These are phyloP conservation scores for Ustilago loliicola DNA, from an alignment of 1,284 basidiomycete genomes.

Conservation along the genomic window DNA sequence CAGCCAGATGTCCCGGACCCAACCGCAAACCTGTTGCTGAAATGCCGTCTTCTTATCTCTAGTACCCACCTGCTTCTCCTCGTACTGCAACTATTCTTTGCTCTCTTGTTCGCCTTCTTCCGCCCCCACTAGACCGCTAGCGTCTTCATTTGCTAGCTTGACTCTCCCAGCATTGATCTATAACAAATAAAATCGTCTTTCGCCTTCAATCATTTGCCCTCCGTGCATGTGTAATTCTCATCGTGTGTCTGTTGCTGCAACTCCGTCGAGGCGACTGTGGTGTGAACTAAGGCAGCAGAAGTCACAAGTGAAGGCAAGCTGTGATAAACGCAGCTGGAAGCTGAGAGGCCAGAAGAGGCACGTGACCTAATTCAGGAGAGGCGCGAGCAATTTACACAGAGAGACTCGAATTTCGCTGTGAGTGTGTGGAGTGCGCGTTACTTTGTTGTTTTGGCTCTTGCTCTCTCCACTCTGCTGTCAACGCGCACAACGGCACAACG, in stretches of 20 bases:
- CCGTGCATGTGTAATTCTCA: neutral
- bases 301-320: neutral
- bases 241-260: neutral
- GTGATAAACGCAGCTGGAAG: neutral
- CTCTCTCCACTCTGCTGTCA: neutral
- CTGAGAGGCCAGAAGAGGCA: conserved; percentile 9
- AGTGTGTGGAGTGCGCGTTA: neutral
- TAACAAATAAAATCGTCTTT: conserved; percentile 16
- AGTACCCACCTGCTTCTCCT: neutral
- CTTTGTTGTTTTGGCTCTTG: conserved; percentile 6
- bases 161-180: conserved; percentile 26
- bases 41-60: neutral
- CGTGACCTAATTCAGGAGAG: conserved; percentile 24
- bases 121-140: neutral
- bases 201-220: neutral
- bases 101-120: neutral
- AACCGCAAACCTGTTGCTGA: neutral
- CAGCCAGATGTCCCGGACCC: neutral
- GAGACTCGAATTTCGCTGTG: neutral
- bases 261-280: neutral
- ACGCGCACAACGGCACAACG: neutral
- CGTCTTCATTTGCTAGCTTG: conserved; percentile 7
- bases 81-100: neutral
- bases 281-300: neutral
- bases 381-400: conserved; percentile 16